Evolutionary conservation across 148 eudicot species (phyloP), one percentile per base, ranked within the genome.

Genomic region (Agrostemma githago): DNA sequence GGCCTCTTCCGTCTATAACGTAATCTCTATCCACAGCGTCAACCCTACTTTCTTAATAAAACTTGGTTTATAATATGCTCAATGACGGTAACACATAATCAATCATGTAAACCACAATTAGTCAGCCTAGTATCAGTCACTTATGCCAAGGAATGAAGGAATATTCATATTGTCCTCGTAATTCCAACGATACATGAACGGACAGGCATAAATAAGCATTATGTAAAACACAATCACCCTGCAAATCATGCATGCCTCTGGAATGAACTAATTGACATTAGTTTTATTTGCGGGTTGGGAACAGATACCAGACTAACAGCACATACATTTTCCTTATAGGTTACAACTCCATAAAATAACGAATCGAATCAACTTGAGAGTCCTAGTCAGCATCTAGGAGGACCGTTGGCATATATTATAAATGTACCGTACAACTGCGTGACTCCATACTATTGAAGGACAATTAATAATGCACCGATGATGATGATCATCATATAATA

Each of bases 71-170:
- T 58, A 68, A 58, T 68, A 67, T 58, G 43, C 26, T 4, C 46
- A 61, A 59, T 11, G 77, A 66, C 76, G 66, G n/a, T 44, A 72
- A 66, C 60, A 48, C 66, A 51, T 77, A 65, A 65, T 37, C 61
- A 73, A 37, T 4, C 42, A 34, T 34, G 16, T 59, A 34, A 34
- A 9, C 6, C 26, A 65, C 38, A 51, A 9, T 51, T 51, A 51
- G 62, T 11, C 37, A 61, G 19, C 19, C 57, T 6, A 11, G 46
- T 20, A 39, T 39, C 65, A 38, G 62, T 26, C 17, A 46, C 7
- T 37, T 38, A 60, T 69, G 67, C 20, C 73, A 43, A 21, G 46
- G 48, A 62, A 69, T 70, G 43, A 43, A 21, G 46, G 48, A 62
- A 69, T 70, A 59, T 70, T 68, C 63, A 21, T 6, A 43, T 43